These are phyloP conservation scores for Cryoendolithus antarcticus DNA, from an alignment of 2,329 filamentous ascomycete genomes.

Conservation along the genomic window DNA sequence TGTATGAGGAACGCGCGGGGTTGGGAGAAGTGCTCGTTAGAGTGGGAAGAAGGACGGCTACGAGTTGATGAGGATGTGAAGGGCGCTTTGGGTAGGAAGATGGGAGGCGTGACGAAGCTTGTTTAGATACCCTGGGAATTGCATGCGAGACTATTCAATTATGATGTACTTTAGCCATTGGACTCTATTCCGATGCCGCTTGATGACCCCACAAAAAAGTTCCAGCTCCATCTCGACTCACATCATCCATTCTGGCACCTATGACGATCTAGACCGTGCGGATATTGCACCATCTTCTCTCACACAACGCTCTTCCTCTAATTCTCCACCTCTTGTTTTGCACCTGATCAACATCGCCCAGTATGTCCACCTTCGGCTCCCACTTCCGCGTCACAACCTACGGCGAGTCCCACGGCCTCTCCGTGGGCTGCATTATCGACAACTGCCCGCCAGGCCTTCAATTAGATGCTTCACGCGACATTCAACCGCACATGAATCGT, in stretches of 20 bases:
- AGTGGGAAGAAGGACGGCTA: neutral
- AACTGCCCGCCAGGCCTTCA: constrained; percentile 79
- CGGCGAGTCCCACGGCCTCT: constrained; percentile 81
- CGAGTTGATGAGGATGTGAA: too few species aligned
- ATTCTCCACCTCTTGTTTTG: neutral
- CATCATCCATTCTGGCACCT: too few species aligned
- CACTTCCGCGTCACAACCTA: constrained; percentile 76
- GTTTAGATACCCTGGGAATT: too few species aligned
- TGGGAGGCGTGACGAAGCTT: too few species aligned
- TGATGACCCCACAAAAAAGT: too few species aligned
- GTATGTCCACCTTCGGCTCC: constrained; percentile 79
- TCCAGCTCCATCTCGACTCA: too few species aligned
- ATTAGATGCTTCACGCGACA: constrained; percentile 62
- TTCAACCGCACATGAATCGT: constrained; percentile 89
- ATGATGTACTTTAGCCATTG: too few species aligned
- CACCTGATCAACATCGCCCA: constrained; percentile 15
- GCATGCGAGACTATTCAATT: too few species aligned
- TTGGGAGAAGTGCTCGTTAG: constrained; percentile 20
- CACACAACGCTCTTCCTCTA: neutral
- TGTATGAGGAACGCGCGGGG: constrained; percentile 37
- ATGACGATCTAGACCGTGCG: too few species aligned
- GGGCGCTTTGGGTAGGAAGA: too few species aligned
- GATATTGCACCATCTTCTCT: too few species aligned
- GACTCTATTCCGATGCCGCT: too few species aligned
- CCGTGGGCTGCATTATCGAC: constrained; percentile 90